Evolutionary conservation across 768 basidiomycete genomes (phyloP).

Genomic region (Pluteus cervinus): DNA sequence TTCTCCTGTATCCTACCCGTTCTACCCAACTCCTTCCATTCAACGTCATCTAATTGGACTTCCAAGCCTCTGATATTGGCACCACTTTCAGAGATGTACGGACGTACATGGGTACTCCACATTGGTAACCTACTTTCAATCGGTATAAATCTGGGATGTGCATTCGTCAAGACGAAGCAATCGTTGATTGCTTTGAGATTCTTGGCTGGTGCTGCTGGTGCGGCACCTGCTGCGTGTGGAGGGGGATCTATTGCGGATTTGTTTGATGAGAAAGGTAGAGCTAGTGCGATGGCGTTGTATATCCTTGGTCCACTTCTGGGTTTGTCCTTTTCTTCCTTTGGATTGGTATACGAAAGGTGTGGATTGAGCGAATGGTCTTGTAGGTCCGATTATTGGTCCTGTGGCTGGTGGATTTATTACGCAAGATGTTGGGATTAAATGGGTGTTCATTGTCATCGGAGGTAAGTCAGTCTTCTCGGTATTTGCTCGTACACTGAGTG

Average conservation of each 20-base stretch:
- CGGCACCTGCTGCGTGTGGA: constrained; percentile 59
- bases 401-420: constrained; percentile 63
- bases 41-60: background rate
- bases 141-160: constrained; percentile 63
- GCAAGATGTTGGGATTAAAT: constrained; percentile 53
- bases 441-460: constrained; percentile 49
- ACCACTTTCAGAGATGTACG: constrained; percentile 71
- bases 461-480: constrained; percentile 20
- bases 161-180: constrained; percentile 51
- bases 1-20: too few species aligned
- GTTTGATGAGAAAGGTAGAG: constrained; percentile 48
- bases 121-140: constrained; percentile 57
- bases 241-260: constrained; percentile 61
- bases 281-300: constrained; percentile 66
- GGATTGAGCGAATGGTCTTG: too few species aligned
- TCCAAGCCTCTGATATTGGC: constrained; percentile 51
- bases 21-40: too few species aligned
- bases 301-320: constrained; percentile 60
- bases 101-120: constrained; percentile 66
- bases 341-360: too few species aligned
- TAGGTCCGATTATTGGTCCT: constrained; percentile 53
- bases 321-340: constrained; percentile 14
- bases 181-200: constrained; percentile 63
- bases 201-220: constrained; percentile 64
- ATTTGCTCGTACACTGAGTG: too few species aligned